Percentiles rank a stretch among this genome's conserved stretches.
phyloP scores from a whole-genome alignment of 169 alveolate genomes.

The Cystoisospora suis region DNA sequence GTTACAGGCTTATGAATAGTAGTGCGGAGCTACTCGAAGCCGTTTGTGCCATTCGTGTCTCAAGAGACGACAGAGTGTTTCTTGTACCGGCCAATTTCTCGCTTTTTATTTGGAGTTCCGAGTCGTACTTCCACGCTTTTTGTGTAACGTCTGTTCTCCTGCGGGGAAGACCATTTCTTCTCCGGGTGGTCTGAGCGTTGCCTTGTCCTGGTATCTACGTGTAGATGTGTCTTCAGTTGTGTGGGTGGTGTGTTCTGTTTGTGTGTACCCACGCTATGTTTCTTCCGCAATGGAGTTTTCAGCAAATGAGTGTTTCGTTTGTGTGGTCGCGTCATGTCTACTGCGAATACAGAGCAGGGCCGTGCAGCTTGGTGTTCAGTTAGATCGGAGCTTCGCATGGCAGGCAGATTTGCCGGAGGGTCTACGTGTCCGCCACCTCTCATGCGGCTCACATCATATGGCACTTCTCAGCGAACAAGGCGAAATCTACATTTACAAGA shows the following conservation, averaged over 20 bases:
- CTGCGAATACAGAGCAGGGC: neutral
- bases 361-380: neutral
- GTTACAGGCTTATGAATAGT: too few species aligned
- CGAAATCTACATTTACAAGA: slow-evolving; percentile 8
- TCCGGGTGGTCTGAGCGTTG: neutral
- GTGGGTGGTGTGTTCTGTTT: neutral
- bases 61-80: too few species aligned
- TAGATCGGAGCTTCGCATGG: slow-evolving; percentile 19
- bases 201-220: neutral
- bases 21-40: too few species aligned
- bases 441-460: neutral
- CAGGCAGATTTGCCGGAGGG: neutral
- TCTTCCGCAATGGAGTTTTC: neutral
- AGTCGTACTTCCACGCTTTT: too few species aligned
- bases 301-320: neutral
- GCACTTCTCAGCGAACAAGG: slow-evolving; percentile 14
- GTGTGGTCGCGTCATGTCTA: neutral
- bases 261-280: neutral
- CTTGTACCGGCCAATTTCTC: too few species aligned
- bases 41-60: too few species aligned
- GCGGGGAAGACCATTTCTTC: too few species aligned
- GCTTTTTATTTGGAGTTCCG: too few species aligned
- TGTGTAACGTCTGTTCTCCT: too few species aligned
- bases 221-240: neutral
- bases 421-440: neutral